Conservation (phyloP, 768 basidiomycete species). For the Tylopilus vinaceipallidus region DNA sequence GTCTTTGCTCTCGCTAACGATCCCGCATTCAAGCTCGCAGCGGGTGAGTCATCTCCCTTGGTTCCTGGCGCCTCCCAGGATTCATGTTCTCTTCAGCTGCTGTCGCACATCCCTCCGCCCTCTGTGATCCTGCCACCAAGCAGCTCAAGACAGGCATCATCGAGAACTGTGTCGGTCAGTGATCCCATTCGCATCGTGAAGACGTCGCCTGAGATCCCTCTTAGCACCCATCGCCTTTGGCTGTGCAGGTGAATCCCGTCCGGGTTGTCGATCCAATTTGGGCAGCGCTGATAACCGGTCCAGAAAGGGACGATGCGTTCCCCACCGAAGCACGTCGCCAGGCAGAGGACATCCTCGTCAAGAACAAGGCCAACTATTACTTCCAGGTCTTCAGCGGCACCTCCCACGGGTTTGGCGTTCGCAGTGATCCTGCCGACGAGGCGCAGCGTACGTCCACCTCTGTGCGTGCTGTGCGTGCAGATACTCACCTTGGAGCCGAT, state of each 20-base stretch:
- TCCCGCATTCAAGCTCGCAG: conserved; percentile 37
- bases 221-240: conserved; percentile 54
- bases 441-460: conserved; percentile 16
- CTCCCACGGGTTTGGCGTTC: conserved; percentile 36
- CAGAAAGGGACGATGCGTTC: conserved; percentile 58
- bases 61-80: neutral
- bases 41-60: conserved; percentile 34
- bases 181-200: neutral
- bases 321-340: conserved; percentile 48
- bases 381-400: conserved; percentile 55
- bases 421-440: conserved; percentile 29
- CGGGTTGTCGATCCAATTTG: neutral
- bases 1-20: conserved; percentile 47
- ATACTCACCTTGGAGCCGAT: neutral
- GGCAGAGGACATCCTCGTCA: conserved; percentile 55
- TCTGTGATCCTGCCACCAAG: conserved; percentile 9
- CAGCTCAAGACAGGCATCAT: conserved; percentile 48
- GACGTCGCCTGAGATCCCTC: neutral
- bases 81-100: conserved; percentile 37
- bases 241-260: conserved; percentile 45
- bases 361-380: conserved; percentile 50
- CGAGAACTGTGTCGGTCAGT: conserved; percentile 45
- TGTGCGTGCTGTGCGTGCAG: neutral
- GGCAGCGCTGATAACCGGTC: neutral
- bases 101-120: conserved; percentile 50